phyloP scores from a whole-genome alignment of 768 basidiomycete genomes.

The Grammothele lineata region DNA sequence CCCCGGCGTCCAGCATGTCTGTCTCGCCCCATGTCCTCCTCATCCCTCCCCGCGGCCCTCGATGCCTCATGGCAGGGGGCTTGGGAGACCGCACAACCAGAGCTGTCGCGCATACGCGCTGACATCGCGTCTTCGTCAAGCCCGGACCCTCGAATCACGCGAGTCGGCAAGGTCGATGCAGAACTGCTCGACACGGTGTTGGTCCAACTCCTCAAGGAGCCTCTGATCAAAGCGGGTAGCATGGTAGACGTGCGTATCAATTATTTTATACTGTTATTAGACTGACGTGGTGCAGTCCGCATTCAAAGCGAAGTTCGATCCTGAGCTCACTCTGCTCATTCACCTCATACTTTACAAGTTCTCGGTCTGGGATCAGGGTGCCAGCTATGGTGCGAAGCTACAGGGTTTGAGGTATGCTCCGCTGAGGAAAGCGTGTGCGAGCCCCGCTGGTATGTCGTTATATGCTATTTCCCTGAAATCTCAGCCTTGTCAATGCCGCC shows the following conservation, averaged over 20 bases:
- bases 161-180: conserved; percentile 90
- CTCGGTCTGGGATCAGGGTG: conserved; percentile 75
- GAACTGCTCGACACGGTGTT: conserved; percentile 89
- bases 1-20: conserved; percentile 8
- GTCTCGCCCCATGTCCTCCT: conserved; percentile 14
- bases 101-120: conserved; percentile 43
- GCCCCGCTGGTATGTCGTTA: too few relatives aligned
- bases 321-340: conserved; percentile 68
- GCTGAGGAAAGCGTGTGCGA: background rate
- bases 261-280: background rate
- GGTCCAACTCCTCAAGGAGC: conserved; percentile 74
- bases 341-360: conserved; percentile 74
- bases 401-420: conserved; percentile 68
- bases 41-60: conserved; percentile 9
- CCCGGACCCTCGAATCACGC: conserved; percentile 49
- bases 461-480: too few relatives aligned
- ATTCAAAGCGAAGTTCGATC: conserved; percentile 60
- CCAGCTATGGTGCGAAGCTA: conserved; percentile 79
- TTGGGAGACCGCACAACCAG: conserved; percentile 59
- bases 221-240: conserved; percentile 68
- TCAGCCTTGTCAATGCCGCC: too few relatives aligned
- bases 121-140: conserved; percentile 29
- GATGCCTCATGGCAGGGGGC: conserved; percentile 49
- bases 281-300: conserved; percentile 39
- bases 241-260: conserved; percentile 56